Conservation (phyloP, 805 yeast species). For the Suhomyces vadensis region DNA sequence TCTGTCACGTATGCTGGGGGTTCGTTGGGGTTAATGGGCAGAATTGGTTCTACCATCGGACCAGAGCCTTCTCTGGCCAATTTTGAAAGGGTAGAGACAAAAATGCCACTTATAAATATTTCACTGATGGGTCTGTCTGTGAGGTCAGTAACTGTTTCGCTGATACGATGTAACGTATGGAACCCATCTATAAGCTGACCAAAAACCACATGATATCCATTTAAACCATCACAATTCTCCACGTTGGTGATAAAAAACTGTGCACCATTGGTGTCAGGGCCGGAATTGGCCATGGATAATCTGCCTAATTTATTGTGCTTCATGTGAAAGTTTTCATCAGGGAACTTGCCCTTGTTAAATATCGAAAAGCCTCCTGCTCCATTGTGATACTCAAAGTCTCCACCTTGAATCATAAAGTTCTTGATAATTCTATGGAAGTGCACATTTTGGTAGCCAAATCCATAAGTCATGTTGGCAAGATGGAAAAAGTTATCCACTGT, state of each 20-base stretch:
- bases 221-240: slow-evolving; percentile 18
- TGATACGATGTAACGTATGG: slow-evolving; percentile 24
- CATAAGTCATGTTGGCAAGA: slow-evolving; percentile 28
- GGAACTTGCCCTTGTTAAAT: slow-evolving; percentile 13
- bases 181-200: slow-evolving; percentile 29
- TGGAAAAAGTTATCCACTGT: slow-evolving; percentile 39
- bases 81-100: slow-evolving; percentile 1
- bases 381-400: slow-evolving; percentile 26
- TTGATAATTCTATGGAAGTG: slow-evolving; percentile 38
- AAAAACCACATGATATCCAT: slow-evolving; percentile 28
- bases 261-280: slow-evolving; percentile 25
- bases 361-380: slow-evolving; percentile 20
- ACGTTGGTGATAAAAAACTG: slow-evolving; percentile 26
- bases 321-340: slow-evolving; percentile 26
- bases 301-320: slow-evolving; percentile 26
- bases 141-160: background rate
- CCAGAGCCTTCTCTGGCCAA: background rate
- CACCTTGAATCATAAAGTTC: slow-evolving; percentile 43
- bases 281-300: slow-evolving; percentile 27
- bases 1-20: slow-evolving; percentile 8
- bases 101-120: slow-evolving; percentile 17
- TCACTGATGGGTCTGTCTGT: slow-evolving; percentile 17
- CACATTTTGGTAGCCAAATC: slow-evolving; percentile 24
- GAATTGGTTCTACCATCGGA: background rate
- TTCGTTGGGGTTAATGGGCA: background rate